phyloP scores from a whole-genome alignment of 257 asterid species.

The Cordia subcordata region DNA sequence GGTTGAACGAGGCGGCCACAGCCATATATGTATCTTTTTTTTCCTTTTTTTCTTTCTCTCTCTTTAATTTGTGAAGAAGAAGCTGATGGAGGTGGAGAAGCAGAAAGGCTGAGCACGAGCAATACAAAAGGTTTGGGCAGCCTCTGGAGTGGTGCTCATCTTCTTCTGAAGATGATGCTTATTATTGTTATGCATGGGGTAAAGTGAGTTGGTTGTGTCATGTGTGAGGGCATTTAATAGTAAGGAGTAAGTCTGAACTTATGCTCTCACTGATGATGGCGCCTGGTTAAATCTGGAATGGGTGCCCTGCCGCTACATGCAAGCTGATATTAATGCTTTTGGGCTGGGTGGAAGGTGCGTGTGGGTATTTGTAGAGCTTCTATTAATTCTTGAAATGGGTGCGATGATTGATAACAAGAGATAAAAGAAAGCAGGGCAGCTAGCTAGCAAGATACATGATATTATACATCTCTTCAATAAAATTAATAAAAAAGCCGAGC shows the following conservation, averaged over 20 bases:
- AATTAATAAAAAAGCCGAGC: too few species aligned
- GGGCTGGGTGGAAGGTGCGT: background rate
- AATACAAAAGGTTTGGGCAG: constrained; percentile 17
- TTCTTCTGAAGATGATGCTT: constrained; percentile 4
- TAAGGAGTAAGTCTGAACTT: constrained; percentile 14
- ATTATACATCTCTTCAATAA: background rate
- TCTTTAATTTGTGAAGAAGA: background rate
- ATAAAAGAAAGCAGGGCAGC: constrained; percentile 6
- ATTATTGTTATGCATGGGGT: constrained; percentile 18
- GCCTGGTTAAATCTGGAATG: background rate
- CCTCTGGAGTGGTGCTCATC: background rate
- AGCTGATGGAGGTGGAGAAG: background rate
- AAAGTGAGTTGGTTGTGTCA: constrained; percentile 4
- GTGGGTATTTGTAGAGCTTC: constrained; percentile 22
- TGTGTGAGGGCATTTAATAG: constrained; percentile 16
- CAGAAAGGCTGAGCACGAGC: background rate
- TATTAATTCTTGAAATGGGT: constrained; percentile 15
- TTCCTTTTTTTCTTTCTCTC: constrained; percentile 1
- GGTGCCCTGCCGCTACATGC: constrained; percentile 32
- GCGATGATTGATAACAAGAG: constrained; percentile 12
- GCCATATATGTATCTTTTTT: constrained; percentile 17
- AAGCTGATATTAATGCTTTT: constrained; percentile 3
- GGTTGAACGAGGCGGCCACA: too few species aligned
- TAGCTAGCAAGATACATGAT: constrained; percentile 6
- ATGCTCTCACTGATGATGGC: background rate